Conservation (phyloP, 2,329 filamentous ascomycete species). For the Verticillium nubilum region DNA sequence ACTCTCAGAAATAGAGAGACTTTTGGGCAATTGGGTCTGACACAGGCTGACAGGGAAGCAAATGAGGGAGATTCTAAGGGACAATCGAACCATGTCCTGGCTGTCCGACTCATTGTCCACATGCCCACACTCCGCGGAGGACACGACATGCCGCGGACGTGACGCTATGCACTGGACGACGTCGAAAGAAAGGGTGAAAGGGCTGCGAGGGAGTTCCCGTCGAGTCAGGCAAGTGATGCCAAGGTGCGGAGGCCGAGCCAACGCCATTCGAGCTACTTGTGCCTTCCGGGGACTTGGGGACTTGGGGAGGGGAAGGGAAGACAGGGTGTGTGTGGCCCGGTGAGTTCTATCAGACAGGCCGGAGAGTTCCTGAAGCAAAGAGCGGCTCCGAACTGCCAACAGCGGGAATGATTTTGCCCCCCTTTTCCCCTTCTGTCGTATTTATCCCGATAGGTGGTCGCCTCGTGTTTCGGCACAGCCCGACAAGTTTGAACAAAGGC, state of each 20-base stretch:
- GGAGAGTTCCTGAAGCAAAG: not conserved
- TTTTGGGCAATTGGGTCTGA: too few relatives aligned
- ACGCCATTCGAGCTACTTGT: not conserved
- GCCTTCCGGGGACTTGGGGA: not conserved
- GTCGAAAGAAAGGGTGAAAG: not conserved
- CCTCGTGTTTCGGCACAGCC: not conserved
- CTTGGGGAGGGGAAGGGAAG: not conserved
- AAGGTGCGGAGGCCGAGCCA: not conserved
- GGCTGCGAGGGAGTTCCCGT: not conserved
- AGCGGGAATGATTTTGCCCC: not conserved
- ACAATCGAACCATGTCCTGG: too few relatives aligned
- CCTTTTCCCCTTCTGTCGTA: not conserved
- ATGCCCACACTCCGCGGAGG: too few relatives aligned
- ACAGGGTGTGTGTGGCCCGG: not conserved
- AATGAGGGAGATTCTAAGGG: too few relatives aligned
- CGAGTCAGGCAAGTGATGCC: not conserved
- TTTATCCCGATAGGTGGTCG: not conserved
- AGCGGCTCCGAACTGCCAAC: not conserved
- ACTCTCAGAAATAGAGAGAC: too few relatives aligned
- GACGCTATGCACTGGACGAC: too few relatives aligned
- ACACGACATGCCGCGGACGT: not conserved
- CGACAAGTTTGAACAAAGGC: not conserved
- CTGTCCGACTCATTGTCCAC: too few relatives aligned
- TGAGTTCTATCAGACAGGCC: not conserved
- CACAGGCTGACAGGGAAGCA: too few relatives aligned